Evolutionary conservation across 2,329 filamentous ascomycete genomes (phyloP).

Genomic region (Hirsutella thompsonii): DNA sequence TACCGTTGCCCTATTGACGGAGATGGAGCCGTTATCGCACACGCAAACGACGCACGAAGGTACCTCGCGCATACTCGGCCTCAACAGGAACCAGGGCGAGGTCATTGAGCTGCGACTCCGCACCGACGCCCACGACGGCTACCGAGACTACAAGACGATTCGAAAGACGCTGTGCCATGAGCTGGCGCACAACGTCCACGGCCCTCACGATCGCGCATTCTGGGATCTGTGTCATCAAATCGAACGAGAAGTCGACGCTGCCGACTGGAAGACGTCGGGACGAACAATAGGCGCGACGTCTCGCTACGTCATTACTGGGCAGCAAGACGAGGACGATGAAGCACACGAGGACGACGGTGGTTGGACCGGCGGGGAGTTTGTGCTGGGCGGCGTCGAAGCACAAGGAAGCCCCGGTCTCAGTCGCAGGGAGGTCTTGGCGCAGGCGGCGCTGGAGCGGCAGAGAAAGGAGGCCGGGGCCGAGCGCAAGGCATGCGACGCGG

Average conservation of each 20-base stretch:
- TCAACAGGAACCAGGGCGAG: slow-evolving; percentile 81
- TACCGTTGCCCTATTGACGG: slow-evolving; percentile 72
- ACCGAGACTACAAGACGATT: slow-evolving; percentile 84
- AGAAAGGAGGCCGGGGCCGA: slow-evolving; percentile 19
- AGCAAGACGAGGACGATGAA: slow-evolving; percentile 36
- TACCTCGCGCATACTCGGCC: slow-evolving; percentile 62
- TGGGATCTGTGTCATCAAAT: slow-evolving; percentile 84
- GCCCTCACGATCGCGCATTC: slow-evolving; percentile 74
- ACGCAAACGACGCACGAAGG: slow-evolving; percentile 60
- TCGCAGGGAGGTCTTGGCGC: slow-evolving; percentile 62
- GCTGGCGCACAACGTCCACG: slow-evolving; percentile 80
- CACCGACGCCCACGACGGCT: slow-evolving; percentile 92
- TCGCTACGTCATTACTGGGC: slow-evolving; percentile 40
- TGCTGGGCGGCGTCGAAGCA: slow-evolving; percentile 45
- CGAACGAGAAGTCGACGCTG: slow-evolving; percentile 70
- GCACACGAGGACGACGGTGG: slow-evolving; percentile 56
- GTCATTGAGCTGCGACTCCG: slow-evolving; percentile 81
- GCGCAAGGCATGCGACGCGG: slow-evolving; percentile 15
- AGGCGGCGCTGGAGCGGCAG: slow-evolving; percentile 23
- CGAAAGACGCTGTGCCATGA: slow-evolving; percentile 91
- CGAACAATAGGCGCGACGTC: slow-evolving; percentile 51
- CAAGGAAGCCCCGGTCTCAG: slow-evolving; percentile 34
- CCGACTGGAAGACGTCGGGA: slow-evolving; percentile 67
- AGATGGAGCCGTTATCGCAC: slow-evolving; percentile 85
- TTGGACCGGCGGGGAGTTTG: slow-evolving; percentile 69